A percentile compares a stretch with the other conserved stretches of the same genome.
phyloP scores from a whole-genome alignment of 73 alveolate genomes.

The Tetrahymena borealis region DNA sequence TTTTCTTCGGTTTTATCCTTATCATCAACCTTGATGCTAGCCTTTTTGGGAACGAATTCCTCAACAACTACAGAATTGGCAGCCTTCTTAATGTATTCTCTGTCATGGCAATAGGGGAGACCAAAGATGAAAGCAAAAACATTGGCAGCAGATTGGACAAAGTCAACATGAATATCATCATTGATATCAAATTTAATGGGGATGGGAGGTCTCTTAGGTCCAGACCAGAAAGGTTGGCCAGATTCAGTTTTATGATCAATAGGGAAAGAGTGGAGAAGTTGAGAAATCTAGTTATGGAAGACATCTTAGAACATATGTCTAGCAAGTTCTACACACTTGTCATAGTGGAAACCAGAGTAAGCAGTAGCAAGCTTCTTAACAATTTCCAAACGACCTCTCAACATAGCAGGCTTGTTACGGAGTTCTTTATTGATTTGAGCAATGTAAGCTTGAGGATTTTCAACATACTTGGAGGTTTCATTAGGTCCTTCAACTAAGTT shows the following conservation, averaged over 20 bases:
- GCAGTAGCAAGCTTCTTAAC: constrained; percentile 63
- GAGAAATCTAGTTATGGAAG: constrained; percentile 74
- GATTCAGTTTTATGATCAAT: constrained; percentile 83
- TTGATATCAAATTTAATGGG: constrained; percentile 72
- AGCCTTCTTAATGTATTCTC: constrained; percentile 49
- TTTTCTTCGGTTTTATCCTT: constrained; percentile 54
- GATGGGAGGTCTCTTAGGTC: constrained; percentile 96
- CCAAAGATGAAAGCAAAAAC: constrained; percentile 73
- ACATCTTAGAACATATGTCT: constrained; percentile 51
- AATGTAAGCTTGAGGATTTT: constrained; percentile 65
- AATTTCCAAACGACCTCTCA: constrained; percentile 63
- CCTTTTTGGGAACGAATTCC: constrained; percentile 69
- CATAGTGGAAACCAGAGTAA: constrained; percentile 48
- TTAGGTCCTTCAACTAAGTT: constrained; percentile 89
- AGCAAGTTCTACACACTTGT: constrained; percentile 62
- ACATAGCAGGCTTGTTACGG: constrained; percentile 56
- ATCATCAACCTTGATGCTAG: constrained; percentile 72
- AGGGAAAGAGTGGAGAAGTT: constrained; percentile 92
- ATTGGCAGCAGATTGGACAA: constrained; percentile 73
- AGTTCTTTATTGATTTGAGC: constrained; percentile 46
- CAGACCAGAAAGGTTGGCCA: constrained; percentile 94
- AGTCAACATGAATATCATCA: constrained; percentile 64
- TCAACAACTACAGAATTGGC: constrained; percentile 66
- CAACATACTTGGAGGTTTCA: constrained; percentile 73
- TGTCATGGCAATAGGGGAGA: constrained; percentile 38